phyloP scores from a whole-genome alignment of 805 yeast species.

The Zygoascus bituminiphila region DNA sequence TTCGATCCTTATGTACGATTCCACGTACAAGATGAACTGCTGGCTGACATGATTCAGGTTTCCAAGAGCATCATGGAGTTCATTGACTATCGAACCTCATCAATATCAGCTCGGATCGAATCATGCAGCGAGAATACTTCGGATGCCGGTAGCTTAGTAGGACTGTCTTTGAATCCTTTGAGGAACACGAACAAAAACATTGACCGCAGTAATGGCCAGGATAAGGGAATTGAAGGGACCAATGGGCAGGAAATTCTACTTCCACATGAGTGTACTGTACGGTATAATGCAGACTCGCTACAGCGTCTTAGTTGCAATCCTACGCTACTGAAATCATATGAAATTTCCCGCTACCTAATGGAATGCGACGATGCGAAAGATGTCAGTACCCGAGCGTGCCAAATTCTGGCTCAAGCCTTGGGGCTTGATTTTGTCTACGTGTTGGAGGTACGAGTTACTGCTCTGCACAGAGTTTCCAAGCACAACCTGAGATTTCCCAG shows the following conservation, averaged over 20 bases:
- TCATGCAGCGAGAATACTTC: slow-evolving; percentile 3
- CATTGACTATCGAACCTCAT: slow-evolving; percentile 7
- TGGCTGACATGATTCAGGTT: slow-evolving; percentile 9
- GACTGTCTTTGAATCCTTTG: neutral
- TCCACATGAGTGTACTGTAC: slow-evolving; percentile 3
- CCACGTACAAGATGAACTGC: slow-evolving; percentile 11
- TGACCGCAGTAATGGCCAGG: neutral
- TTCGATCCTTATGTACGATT: slow-evolving; percentile 37
- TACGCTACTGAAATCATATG: slow-evolving; percentile 20
- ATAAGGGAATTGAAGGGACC: neutral
- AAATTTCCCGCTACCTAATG: slow-evolving; percentile 20
- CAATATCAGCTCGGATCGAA: slow-evolving; percentile 4
- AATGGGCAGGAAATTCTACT: neutral
- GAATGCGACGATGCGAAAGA: slow-evolving; percentile 17
- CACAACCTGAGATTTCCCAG: neutral
- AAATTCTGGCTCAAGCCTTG: slow-evolving; percentile 19
- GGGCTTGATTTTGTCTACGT: slow-evolving; percentile 23
- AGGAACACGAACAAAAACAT: neutral
- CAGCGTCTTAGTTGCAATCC: slow-evolving; percentile 12
- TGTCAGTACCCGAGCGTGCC: slow-evolving; percentile 23
- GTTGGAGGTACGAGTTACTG: slow-evolving; percentile 19
- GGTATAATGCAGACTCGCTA: slow-evolving; percentile 9
- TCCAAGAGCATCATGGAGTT: slow-evolving; percentile 14
- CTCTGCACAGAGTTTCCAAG: neutral
- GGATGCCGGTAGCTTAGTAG: neutral